phyloP scores from a whole-genome alignment of 2,329 filamentous ascomycete species.

The Venturia pyrina region DNA sequence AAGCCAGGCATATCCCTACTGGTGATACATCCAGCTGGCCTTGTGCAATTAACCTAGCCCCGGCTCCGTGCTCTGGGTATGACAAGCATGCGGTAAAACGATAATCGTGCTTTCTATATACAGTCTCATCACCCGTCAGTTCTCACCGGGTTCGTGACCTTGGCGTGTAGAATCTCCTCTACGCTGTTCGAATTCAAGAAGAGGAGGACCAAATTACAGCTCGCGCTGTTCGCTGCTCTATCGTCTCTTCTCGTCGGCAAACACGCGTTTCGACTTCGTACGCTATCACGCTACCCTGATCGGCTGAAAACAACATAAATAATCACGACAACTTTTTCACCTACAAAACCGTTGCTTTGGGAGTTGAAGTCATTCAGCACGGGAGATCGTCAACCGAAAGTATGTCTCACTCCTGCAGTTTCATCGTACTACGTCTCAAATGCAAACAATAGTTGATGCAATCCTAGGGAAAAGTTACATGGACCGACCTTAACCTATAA shows the following conservation, averaged over 20 bases:
- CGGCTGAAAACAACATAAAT: background rate
- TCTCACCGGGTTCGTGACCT: background rate
- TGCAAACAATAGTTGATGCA: background rate
- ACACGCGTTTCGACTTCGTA: background rate
- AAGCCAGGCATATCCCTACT: slow-evolving; percentile 3
- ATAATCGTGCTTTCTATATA: slow-evolving; percentile 12
- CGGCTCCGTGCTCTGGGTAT: slow-evolving; percentile 5
- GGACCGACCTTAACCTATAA: background rate
- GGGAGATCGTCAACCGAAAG: background rate
- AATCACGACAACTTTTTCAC: background rate
- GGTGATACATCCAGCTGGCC: slow-evolving; percentile 5
- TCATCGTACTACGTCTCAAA: background rate
- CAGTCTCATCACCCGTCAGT: slow-evolving; percentile 5
- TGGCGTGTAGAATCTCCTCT: background rate
- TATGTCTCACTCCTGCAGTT: background rate
- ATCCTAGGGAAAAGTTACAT: background rate
- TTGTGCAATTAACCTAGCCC: slow-evolving; percentile 9
- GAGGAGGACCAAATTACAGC: background rate
- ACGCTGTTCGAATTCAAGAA: background rate
- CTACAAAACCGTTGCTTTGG: background rate
- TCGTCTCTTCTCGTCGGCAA: background rate
- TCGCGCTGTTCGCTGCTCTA: background rate
- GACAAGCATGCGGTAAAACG: slow-evolving; percentile 9
- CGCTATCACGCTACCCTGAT: background rate
- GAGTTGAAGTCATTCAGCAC: background rate